A percentile compares a stretch with the other conserved stretches of the same genome.
Evolutionary conservation across 257 asterid genomes (phyloP).

Genomic region (Scutellaria galericulata): DNA sequence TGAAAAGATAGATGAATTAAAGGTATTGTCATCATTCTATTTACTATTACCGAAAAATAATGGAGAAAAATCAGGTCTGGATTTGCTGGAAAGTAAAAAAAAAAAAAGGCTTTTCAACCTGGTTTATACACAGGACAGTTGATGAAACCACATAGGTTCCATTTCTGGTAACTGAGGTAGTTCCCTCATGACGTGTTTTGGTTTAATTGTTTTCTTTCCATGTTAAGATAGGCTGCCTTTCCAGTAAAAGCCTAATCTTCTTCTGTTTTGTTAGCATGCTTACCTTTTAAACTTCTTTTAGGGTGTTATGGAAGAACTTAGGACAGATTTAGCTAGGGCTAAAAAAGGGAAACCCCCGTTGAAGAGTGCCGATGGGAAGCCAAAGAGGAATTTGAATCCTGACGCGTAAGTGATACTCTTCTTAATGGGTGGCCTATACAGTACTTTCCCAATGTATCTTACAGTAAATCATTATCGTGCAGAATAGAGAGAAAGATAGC

Average conservation of each 20-base stretch:
- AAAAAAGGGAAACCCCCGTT: conserved; percentile 87
- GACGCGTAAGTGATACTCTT: conserved; percentile 65
- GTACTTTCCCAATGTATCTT: conserved; percentile 24
- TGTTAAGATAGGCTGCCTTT: background rate
- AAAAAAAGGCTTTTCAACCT: background rate
- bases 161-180: conserved; percentile 1
- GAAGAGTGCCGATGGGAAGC: conserved; percentile 79
- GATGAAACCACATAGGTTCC: conserved; percentile 13
- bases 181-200: background rate
- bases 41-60: background rate
- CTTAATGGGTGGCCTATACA: conserved; percentile 9
- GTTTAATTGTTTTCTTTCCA: background rate
- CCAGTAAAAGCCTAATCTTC: background rate
- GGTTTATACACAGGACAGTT: background rate
- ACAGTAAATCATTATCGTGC: conserved; percentile 35
- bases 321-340: conserved; percentile 71
- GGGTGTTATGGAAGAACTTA: conserved; percentile 71
- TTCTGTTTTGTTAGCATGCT: conserved; percentile 13
- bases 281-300: conserved; percentile 33
- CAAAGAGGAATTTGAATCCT: conserved; percentile 82
- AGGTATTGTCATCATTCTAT: conserved; percentile 52
- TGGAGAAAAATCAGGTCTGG: background rate
- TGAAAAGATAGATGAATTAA: conserved; percentile 83
- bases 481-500: conserved; percentile 87
- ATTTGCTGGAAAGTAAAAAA: background rate